These are phyloP conservation scores for Fusarium sulawesiense DNA, from an alignment of 2,329 filamentous ascomycete species.

Conservation along the genomic window DNA sequence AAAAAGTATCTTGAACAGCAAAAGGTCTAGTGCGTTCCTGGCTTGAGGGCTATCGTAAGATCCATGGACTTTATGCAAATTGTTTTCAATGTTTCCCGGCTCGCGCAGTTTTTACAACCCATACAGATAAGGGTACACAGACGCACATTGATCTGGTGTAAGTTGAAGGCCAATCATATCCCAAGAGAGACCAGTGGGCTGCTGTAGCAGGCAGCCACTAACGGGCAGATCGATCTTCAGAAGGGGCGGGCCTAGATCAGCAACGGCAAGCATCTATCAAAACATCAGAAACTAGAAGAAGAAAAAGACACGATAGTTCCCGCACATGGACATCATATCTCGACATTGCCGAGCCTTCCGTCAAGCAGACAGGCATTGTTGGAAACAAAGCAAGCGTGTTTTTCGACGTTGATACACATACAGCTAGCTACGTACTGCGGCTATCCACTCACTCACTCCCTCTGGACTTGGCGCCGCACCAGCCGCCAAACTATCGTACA, in stretches of 20 bases:
- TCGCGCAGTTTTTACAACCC: slow-evolving; percentile 18
- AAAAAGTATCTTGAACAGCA: neutral
- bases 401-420: neutral
- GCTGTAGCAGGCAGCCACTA: slow-evolving; percentile 35
- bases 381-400: slow-evolving; percentile 23
- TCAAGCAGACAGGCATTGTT: neutral
- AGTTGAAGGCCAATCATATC: slow-evolving; percentile 34
- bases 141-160: slow-evolving; percentile 26
- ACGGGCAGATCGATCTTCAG: slow-evolving; percentile 31
- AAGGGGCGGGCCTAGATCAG: slow-evolving; percentile 30
- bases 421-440: neutral
- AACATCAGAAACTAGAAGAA: slow-evolving; percentile 12
- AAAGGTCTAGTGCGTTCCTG: neutral
- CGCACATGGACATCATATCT: slow-evolving; percentile 13
- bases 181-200: slow-evolving; percentile 17
- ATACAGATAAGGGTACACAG: neutral
- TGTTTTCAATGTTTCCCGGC: neutral
- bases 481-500: slow-evolving; percentile 17
- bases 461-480: slow-evolving; percentile 4
- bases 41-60: slow-evolving; percentile 1
- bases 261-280: slow-evolving; percentile 20
- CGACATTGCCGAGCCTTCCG: slow-evolving; percentile 32
- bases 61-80: neutral
- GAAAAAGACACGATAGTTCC: slow-evolving; percentile 28
- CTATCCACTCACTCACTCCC: neutral